phyloP scores from a whole-genome alignment of 2,329 filamentous ascomycete species.

The Cercospora sp. region DNA sequence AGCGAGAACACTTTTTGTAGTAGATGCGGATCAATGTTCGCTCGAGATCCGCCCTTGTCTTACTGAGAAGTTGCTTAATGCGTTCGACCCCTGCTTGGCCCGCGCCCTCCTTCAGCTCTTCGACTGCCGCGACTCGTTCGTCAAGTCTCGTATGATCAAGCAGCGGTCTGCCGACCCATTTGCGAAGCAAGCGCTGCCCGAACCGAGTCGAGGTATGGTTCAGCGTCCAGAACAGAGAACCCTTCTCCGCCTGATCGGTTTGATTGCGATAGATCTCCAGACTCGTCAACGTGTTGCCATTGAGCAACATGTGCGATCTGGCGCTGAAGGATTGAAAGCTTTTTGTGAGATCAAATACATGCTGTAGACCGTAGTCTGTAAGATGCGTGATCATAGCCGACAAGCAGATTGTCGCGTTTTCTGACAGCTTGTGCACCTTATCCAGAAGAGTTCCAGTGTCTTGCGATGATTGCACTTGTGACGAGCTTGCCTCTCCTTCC shows the following conservation, averaged over 20 bases:
- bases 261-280: slow-evolving; percentile 95
- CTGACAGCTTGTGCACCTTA: slow-evolving; percentile 80
- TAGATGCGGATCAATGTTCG: slow-evolving; percentile 93
- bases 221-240: slow-evolving; percentile 92
- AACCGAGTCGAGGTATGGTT: slow-evolving; percentile 90
- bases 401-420: slow-evolving; percentile 84
- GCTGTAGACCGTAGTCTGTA: slow-evolving; percentile 86
- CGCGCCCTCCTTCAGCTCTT: slow-evolving; percentile 74
- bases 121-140: slow-evolving; percentile 77
- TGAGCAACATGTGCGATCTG: slow-evolving; percentile 91
- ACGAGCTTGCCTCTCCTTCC: slow-evolving; percentile 39
- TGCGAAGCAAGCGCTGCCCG: slow-evolving; percentile 81
- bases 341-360: slow-evolving; percentile 93
- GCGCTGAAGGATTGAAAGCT: slow-evolving; percentile 97
- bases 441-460: slow-evolving; percentile 67
- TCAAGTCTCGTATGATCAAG: slow-evolving; percentile 74
- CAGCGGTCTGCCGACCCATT: slow-evolving; percentile 91
- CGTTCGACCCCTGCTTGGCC: slow-evolving; percentile 70
- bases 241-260: slow-evolving; percentile 80
- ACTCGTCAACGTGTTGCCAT: slow-evolving; percentile 90
- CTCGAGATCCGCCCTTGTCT: slow-evolving; percentile 79
- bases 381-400: slow-evolving; percentile 96
- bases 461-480: slow-evolving; percentile 48
- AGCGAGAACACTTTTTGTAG: slow-evolving; percentile 90
- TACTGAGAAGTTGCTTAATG: slow-evolving; percentile 69